Evolutionary conservation across 805 yeast genomes (phyloP).

Genomic region (Trichomonascus vanleenenianus): DNA sequence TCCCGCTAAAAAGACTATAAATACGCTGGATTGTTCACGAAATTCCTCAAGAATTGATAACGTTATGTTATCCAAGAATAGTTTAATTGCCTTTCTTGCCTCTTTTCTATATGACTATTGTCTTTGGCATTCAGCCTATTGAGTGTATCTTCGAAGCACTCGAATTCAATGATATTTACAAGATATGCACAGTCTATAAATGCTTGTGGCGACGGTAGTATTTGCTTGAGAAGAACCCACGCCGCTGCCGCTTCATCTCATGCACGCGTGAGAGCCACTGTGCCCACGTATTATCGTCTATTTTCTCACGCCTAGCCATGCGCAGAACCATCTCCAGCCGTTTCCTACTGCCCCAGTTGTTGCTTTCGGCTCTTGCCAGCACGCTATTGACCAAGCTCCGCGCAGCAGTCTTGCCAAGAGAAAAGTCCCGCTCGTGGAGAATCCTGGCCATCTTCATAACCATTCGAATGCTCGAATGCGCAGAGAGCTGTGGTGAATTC

Average conservation of each 20-base stretch:
- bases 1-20: no score
- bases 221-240: constrained; percentile 20
- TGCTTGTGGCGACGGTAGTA: constrained; percentile 1
- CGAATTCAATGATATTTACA: background rate
- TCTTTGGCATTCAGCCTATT: no score
- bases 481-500: constrained; percentile 15
- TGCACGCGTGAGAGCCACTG: constrained; percentile 19
- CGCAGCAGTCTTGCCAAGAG: constrained; percentile 8
- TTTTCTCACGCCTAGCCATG: constrained; percentile 20
- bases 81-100: no score
- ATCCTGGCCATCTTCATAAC: constrained; percentile 16
- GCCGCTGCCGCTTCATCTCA: constrained; percentile 14
- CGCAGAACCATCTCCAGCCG: constrained; percentile 26
- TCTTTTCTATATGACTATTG: no score
- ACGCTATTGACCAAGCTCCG: constrained; percentile 21
- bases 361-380: constrained; percentile 15
- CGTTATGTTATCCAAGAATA: no score
- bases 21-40: no score
- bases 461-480: constrained; percentile 19
- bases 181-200: background rate
- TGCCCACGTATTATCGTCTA: constrained; percentile 12
- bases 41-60: no score
- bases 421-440: constrained; percentile 10
- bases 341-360: constrained; percentile 20
- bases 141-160: background rate